Percentiles rank a stretch among this genome's conserved stretches.
phyloP scores from a whole-genome alignment of 495 filamentous ascomycete genomes.

The Penicillium roqueforti region DNA sequence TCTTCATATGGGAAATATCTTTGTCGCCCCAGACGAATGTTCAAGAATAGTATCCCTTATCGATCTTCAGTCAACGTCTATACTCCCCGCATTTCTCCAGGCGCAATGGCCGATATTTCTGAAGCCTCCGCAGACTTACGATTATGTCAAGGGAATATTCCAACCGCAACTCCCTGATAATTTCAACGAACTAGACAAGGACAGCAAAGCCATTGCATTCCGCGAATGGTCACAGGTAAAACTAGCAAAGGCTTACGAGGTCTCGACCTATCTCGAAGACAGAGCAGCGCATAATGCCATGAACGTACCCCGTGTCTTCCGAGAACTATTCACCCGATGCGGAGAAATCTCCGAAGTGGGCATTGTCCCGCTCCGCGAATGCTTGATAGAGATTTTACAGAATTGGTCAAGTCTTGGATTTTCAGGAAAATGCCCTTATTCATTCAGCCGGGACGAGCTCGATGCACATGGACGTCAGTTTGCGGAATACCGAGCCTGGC shows the following conservation, averaged over 20 bases:
- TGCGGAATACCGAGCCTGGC: constrained; percentile 27
- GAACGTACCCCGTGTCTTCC: constrained; percentile 27
- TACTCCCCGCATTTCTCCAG: constrained; percentile 29
- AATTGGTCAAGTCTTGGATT: constrained; percentile 30
- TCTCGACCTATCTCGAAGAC: constrained; percentile 28
- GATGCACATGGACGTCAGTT: constrained; percentile 26
- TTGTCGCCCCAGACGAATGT: constrained; percentile 20
- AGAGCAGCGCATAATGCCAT: constrained; percentile 27
- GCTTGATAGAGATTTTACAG: constrained; percentile 32
- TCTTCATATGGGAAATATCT: constrained; percentile 39
- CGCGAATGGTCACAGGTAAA: constrained; percentile 24
- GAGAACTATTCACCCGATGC: constrained; percentile 33
- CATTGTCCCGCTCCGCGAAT: constrained; percentile 31
- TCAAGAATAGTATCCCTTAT: constrained; percentile 29
- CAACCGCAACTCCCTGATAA: constrained; percentile 27
- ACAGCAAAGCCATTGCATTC: constrained; percentile 21
- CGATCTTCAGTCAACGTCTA: constrained; percentile 28
- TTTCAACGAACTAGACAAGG: constrained; percentile 28
- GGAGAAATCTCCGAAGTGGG: constrained; percentile 32
- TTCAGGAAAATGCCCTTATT: constrained; percentile 26
- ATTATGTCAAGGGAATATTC: constrained; percentile 25
- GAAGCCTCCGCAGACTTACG: constrained; percentile 21
- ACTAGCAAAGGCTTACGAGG: constrained; percentile 34
- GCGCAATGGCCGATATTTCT: constrained; percentile 33
- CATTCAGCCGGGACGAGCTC: constrained; percentile 27